phyloP scores from a whole-genome alignment of 1,139 yeast species.

The Sugiyamaella castrensis region DNA sequence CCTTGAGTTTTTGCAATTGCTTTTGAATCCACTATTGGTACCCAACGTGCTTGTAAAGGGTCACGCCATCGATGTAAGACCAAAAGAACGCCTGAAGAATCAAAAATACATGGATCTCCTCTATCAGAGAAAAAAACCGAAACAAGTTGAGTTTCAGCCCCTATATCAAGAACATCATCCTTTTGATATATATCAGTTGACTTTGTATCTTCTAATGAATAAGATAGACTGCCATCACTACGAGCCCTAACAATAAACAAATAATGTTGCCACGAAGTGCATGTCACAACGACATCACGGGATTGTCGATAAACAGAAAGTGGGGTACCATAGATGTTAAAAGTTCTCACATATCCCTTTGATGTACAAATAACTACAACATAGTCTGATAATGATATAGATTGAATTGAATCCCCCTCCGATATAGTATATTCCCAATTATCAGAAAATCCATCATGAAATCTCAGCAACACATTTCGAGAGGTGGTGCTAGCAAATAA shows the following conservation, averaged over 20 bases:
- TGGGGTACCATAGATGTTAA: conserved; percentile 56
- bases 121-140: conserved; percentile 78
- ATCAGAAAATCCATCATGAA: conserved; percentile 35
- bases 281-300: conserved; percentile 51
- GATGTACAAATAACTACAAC: conserved; percentile 54
- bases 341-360: conserved; percentile 54
- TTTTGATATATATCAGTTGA: conserved; percentile 40
- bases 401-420: conserved; percentile 47
- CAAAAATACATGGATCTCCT: conserved; percentile 85
- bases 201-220: conserved; percentile 40
- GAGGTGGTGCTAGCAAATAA: conserved; percentile 49
- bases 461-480: conserved; percentile 32
- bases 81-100: conserved; percentile 69
- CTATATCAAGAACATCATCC: conserved; percentile 38
- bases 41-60: conserved; percentile 76
- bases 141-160: conserved; percentile 32
- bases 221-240: conserved; percentile 31
- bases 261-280: conserved; percentile 49
- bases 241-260: conserved; percentile 43
- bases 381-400: conserved; percentile 51
- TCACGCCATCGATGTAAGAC: conserved; percentile 74
- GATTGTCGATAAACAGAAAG: conserved; percentile 47
- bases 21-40: conserved; percentile 65
- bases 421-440: conserved; percentile 44
- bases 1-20: conserved; percentile 53